These are phyloP conservation scores for Fusarium chaquense DNA, from an alignment of 2,329 filamentous ascomycete genomes.

Conservation along the genomic window DNA sequence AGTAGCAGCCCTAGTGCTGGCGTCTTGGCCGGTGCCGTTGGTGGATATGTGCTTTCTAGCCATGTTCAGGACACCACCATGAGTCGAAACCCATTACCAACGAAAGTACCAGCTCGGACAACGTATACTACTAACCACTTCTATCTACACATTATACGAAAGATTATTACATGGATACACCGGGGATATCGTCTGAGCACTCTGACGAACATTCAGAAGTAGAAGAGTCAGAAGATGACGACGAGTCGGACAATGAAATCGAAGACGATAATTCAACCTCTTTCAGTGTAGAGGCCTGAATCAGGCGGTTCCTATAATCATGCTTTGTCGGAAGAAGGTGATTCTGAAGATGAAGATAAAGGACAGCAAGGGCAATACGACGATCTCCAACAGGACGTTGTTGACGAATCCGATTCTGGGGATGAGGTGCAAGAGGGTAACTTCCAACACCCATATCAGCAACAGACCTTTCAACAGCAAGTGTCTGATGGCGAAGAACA, in stretches of 20 bases:
- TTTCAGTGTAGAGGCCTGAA: neutral
- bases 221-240: neutral
- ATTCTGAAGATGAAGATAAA: neutral
- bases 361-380: neutral
- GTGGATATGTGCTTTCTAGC: slow-evolving; percentile 6
- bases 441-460: no score
- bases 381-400: neutral
- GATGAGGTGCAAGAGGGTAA: neutral
- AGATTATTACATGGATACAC: neutral
- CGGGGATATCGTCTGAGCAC: neutral
- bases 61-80: neutral
- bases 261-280: neutral
- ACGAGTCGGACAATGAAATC: neutral
- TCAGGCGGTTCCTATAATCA: neutral
- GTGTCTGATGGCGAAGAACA: no score
- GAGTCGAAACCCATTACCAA: neutral
- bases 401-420: neutral
- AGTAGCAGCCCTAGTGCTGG: neutral
- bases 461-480: no score
- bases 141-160: neutral
- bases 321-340: neutral
- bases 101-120: neutral
- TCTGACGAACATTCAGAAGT: neutral
- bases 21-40: neutral
- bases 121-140: neutral